Percentiles rank a stretch among this genome's conserved stretches.
These are phyloP conservation scores for Tylopilus sp. DNA, from an alignment of 1,284 basidiomycete species.

Conservation along the genomic window DNA sequence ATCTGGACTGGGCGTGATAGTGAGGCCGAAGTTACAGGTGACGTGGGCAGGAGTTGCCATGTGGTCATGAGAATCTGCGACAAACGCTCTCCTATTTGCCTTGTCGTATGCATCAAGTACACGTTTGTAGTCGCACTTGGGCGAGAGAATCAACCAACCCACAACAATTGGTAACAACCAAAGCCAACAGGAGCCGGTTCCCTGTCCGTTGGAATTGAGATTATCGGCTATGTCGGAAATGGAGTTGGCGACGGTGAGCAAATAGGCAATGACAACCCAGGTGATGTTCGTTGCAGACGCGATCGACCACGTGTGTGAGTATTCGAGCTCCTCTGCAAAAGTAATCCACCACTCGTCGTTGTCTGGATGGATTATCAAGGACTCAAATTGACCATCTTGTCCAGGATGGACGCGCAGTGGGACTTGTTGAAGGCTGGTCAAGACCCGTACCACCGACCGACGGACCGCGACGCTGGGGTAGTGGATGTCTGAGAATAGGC, in stretches of 20 bases:
- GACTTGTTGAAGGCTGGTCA: conserved; percentile 43
- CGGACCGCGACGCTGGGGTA: conserved; percentile 28
- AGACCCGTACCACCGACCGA: conserved; percentile 28
- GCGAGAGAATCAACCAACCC: conserved; percentile 53
- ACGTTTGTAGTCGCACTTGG: conserved; percentile 51
- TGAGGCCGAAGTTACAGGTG: conserved; percentile 28
- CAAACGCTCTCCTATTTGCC: conserved; percentile 39
- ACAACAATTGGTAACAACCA: conserved; percentile 58
- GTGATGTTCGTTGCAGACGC: conserved; percentile 50
- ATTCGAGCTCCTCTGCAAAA: conserved; percentile 36
- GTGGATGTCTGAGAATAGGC: conserved; percentile 33
- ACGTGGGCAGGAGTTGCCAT: conserved; percentile 9
- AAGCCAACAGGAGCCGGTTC: conserved; percentile 51
- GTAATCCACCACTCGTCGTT: conserved; percentile 46
- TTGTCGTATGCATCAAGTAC: conserved; percentile 43
- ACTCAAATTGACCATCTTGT: conserved; percentile 37
- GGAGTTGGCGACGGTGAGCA: conserved; percentile 53
- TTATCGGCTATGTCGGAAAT: conserved; percentile 39
- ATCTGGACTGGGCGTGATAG: conserved; percentile 23
- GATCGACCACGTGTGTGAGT: conserved; percentile 50
- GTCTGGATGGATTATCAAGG: conserved; percentile 42
- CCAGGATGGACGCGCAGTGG: conserved; percentile 41
- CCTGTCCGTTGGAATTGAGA: conserved; percentile 48
- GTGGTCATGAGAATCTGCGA: conserved; percentile 10
- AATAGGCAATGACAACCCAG: conserved; percentile 58